Evolutionary conservation across 163 green algal genomes (phyloP).

Genomic region (Chlamydomonas reinhardtii): DNA sequence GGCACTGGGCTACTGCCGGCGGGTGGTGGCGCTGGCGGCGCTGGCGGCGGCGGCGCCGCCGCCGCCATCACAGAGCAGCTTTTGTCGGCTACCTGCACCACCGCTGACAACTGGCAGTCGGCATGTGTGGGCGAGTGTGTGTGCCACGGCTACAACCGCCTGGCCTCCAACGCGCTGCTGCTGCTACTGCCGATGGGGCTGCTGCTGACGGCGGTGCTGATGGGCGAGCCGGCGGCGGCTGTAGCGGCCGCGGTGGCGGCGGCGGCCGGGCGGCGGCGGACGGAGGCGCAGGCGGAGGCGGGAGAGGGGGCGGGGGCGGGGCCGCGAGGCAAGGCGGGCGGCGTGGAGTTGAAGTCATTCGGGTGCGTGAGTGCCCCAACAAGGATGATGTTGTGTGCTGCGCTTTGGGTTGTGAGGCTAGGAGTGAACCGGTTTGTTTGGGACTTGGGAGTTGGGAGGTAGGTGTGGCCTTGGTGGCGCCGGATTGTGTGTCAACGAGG

Average conservation of each 20-base stretch:
- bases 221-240: slow-evolving; percentile 2
- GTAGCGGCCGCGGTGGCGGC: too few relatives aligned
- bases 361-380: background rate
- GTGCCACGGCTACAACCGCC: slow-evolving; percentile 4
- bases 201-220: background rate
- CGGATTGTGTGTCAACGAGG: too few relatives aligned
- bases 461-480: too few relatives aligned
- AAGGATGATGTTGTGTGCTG: too few relatives aligned
- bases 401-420: too few relatives aligned
- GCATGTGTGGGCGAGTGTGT: slow-evolving; percentile 19
- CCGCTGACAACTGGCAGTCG: slow-evolving; percentile 12
- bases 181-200: slow-evolving; percentile 26
- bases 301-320: too few relatives aligned
- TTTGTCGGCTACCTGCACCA: background rate
- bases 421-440: too few relatives aligned
- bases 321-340: background rate
- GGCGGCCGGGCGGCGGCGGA: too few relatives aligned
- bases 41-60: background rate
- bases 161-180: background rate
- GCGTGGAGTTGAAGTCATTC: too few relatives aligned
- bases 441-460: too few relatives aligned
- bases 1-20: too few relatives aligned
- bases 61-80: background rate
- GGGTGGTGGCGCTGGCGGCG: too few relatives aligned
- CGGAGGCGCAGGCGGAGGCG: background rate